Percentiles rank a stretch among this genome's conserved stretches.
Conservation (phyloP, 441 rosid species). For the Mallotus repandus region DNA sequence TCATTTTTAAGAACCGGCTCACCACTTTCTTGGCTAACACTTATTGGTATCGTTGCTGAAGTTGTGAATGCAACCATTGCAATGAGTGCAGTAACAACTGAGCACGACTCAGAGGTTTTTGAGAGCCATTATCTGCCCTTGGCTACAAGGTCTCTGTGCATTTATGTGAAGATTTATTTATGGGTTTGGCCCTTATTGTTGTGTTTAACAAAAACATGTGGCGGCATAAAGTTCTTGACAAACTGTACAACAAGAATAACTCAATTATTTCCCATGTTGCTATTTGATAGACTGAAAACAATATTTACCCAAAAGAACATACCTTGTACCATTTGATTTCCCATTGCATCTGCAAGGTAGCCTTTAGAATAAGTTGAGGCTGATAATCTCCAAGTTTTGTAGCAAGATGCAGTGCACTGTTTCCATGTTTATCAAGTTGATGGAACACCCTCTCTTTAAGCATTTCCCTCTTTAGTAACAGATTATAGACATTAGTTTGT, state of each 20-base stretch:
- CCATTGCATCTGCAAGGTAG: slow-evolving; percentile 56
- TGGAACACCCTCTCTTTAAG: no score
- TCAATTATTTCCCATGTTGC: no score
- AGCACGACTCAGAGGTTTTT: slow-evolving; percentile 45
- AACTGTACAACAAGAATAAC: slow-evolving; percentile 28
- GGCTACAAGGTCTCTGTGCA: slow-evolving; percentile 36
- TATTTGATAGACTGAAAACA: no score
- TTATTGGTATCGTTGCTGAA: slow-evolving; percentile 44
- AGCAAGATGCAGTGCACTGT: no score
- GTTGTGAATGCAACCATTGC: slow-evolving; percentile 57
- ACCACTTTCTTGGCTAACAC: slow-evolving; percentile 25
- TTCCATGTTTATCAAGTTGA: no score
- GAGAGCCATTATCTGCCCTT: slow-evolving; percentile 48
- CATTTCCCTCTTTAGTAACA: no score
- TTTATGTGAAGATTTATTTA: slow-evolving; percentile 33
- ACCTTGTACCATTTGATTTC: slow-evolving; percentile 52
- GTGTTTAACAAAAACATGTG: slow-evolving; percentile 33
- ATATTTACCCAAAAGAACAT: background rate
- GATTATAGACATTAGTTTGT: no score
- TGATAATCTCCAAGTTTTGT: no score
- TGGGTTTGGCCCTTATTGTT: slow-evolving; percentile 34
- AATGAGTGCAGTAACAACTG: slow-evolving; percentile 49
- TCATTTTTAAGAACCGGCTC: slow-evolving; percentile 32
- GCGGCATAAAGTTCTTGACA: slow-evolving; percentile 42
- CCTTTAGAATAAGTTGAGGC: slow-evolving; percentile 37